A percentile compares a stretch with the other conserved stretches of the same genome.
These are phyloP conservation scores for Stachybotrys chartarum DNA, from an alignment of 2,329 filamentous ascomycete genomes.

Conservation along the genomic window DNA sequence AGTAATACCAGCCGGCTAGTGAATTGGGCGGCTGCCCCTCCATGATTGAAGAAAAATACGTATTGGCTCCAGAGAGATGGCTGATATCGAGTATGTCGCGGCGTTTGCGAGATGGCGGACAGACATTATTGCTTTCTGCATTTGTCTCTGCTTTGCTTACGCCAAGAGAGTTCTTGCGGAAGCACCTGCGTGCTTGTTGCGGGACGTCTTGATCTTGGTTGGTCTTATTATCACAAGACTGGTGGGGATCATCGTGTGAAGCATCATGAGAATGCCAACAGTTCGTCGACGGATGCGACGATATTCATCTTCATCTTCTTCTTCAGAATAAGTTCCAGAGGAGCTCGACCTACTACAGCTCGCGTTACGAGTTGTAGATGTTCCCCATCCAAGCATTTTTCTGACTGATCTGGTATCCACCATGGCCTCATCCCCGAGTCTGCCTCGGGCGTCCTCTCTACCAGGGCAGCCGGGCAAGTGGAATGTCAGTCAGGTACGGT, in stretches of 20 bases:
- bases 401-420: neutral
- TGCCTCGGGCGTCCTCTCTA: neutral
- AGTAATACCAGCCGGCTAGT: too few relatives aligned
- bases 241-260: neutral
- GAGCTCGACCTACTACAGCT: neutral
- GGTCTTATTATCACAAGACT: neutral
- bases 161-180: neutral
- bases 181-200: neutral
- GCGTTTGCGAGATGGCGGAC: neutral
- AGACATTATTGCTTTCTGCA: neutral
- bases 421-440: neutral
- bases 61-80: neutral
- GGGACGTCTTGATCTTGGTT: neutral
- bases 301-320: neutral
- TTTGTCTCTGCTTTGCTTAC: neutral
- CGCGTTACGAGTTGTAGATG: neutral
- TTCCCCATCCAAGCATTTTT: neutral
- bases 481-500: too few relatives aligned
- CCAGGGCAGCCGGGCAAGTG: too few relatives aligned
- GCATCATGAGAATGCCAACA: neutral
- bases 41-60: too few relatives aligned
- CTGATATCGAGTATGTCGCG: neutral
- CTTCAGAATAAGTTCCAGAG: neutral
- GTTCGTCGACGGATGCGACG: neutral
- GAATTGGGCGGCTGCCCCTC: too few relatives aligned